Conservation (phyloP, 345 rosid species). For the Populus ilicifolia region DNA sequence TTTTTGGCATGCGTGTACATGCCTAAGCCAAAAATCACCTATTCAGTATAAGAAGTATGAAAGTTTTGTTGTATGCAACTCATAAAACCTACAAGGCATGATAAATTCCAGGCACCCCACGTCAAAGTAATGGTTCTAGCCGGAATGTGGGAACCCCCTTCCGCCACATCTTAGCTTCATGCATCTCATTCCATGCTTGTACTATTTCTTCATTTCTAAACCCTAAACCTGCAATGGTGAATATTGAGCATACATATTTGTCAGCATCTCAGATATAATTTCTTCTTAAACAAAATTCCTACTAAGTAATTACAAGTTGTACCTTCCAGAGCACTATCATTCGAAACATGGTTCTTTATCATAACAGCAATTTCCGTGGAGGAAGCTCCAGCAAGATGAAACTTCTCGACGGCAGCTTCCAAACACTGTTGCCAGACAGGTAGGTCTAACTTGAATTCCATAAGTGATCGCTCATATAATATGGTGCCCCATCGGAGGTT, state of each 20-base stretch:
- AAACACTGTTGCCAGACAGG: conserved; percentile 70
- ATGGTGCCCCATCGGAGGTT: conserved; percentile 75
- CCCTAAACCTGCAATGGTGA: conserved; percentile 48
- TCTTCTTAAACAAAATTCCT: not conserved
- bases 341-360: conserved; percentile 61
- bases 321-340: conserved; percentile 57
- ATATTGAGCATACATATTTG: conserved; percentile 1
- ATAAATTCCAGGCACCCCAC: conserved; percentile 50
- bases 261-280: conserved; percentile 13
- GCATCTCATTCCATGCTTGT: conserved; percentile 76
- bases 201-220: conserved; percentile 66
- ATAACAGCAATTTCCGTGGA: conserved; percentile 50
- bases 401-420: conserved; percentile 75
- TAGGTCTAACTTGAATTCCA: conserved; percentile 73
- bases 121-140: conserved; percentile 61
- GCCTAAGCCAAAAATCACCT: not conserved
- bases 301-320: conserved; percentile 10
- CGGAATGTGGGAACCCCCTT: conserved; percentile 56
- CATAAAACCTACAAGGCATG: conserved; percentile 47
- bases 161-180: conserved; percentile 61
- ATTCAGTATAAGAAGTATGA: not conserved
- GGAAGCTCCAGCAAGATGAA: conserved; percentile 70
- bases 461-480: conserved; percentile 76
- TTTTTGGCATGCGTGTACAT: not conserved
- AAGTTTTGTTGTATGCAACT: conserved; percentile 8